Evolutionary conservation across 768 basidiomycete genomes (phyloP), one percentile per base, ranked within the genome.

Genomic region (Russula brevipes): DNA sequence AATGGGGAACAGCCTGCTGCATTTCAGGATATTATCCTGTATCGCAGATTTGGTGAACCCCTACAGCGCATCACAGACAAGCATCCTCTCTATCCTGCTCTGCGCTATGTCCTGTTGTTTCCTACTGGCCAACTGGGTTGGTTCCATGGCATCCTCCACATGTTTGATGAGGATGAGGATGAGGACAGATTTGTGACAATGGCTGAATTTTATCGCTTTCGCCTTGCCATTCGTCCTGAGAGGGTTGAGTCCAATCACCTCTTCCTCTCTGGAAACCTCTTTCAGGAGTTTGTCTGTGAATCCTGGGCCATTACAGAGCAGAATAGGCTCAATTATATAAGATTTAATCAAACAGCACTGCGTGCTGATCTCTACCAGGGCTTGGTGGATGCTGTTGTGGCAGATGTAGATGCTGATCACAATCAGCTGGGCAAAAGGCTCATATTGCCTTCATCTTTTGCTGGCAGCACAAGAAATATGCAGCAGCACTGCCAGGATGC

Each of bases 61-160:
- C 24, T 41, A 2, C 24, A 50, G 16, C 16, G 24, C 46, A 58
- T 58, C 12, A 39, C 24, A 17, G 57, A 59, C 24, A 0, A 16
- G 4, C 9, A 38, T 4, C 56, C 56, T 3, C 2, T 57, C 16
- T 57, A 57, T 14, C 45, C 56, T 1, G 19, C 56, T 19, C 24
- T 57, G 56, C 8, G 24, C 42, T 60, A 60, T 54, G 45, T 60
- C 7, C 52, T 60, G 2, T 52, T 60, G 2, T 60, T 54, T 14
- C 59, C 59, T 16, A 60, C 33, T 36, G 59, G 59, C 19, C 52
- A 60, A 38, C 42, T 47, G 30, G 59, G 59, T 17, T 60, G 59
- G 52, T 3, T 7, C 2, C 14, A 5, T 1, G 1, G 5, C 0
- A 24, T 60, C 2, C 24, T 39, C 3, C 31, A 54, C 17, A 0